Conservation (phyloP, 2,329 filamentous ascomycete genomes). For the Harringtonia aguacate region DNA sequence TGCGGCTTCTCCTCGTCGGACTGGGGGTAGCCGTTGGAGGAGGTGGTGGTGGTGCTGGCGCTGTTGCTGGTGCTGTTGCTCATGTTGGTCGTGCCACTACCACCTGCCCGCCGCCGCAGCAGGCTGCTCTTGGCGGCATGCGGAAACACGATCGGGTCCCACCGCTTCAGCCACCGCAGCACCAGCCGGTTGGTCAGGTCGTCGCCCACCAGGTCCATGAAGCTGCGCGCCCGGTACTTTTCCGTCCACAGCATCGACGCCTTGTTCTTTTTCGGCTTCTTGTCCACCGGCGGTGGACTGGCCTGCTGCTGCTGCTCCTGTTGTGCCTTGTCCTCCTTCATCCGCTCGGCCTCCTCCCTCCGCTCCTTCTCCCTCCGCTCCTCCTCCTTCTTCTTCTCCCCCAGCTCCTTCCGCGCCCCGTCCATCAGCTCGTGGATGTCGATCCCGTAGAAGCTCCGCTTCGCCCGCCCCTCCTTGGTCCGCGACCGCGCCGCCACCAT, state of each 20-base stretch:
- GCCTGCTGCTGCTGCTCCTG: not conserved
- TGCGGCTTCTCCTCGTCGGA: slow-evolving; percentile 62
- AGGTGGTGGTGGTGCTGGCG: slow-evolving; percentile 19
- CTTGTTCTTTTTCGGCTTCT: slow-evolving; percentile 15
- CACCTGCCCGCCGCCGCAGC: no score
- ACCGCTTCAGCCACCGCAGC: slow-evolving; percentile 84
- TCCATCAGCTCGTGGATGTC: slow-evolving; percentile 79
- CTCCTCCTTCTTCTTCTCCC: slow-evolving; percentile 25
- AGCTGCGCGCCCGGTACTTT: slow-evolving; percentile 87
- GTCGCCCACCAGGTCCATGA: slow-evolving; percentile 88
- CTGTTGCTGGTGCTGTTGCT: slow-evolving; percentile 20
- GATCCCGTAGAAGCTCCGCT: slow-evolving; percentile 79
- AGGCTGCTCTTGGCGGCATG: slow-evolving; percentile 50
- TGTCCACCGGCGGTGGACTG: slow-evolving; percentile 17
- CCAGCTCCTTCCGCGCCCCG: slow-evolving; percentile 51
- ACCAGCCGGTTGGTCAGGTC: slow-evolving; percentile 88
- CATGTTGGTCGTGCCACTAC: no score
- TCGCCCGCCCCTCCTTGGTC: slow-evolving; percentile 56
- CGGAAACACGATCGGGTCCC: slow-evolving; percentile 90
- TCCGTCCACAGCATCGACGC: slow-evolving; percentile 76
- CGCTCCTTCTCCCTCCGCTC: slow-evolving; percentile 14
- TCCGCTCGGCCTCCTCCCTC: not conserved
- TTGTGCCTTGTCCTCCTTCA: not conserved
- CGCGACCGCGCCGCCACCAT: slow-evolving; percentile 58
- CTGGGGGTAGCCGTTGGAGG: no score